Percentiles rank a stretch among this genome's conserved stretches.
phyloP scores from a whole-genome alignment of 2,329 filamentous ascomycete genomes.

The Aspergillus udagawae region DNA sequence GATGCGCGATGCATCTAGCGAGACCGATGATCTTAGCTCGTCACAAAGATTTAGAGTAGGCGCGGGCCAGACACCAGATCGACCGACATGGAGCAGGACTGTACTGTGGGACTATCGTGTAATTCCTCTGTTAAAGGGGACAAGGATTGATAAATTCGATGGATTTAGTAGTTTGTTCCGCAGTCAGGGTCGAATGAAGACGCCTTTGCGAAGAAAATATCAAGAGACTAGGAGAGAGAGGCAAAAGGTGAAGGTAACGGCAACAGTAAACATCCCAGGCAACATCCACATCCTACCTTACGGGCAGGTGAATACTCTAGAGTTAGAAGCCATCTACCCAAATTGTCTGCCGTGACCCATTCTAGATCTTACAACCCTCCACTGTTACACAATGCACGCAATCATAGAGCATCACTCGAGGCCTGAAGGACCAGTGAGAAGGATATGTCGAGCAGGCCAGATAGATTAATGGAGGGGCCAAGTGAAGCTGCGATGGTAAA shows the following conservation, averaged over 20 bases:
- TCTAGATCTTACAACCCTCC: background rate
- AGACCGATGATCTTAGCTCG: conserved; percentile 12
- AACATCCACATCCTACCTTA: background rate
- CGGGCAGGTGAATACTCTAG: background rate
- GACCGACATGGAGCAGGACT: conserved; percentile 9
- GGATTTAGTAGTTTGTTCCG: background rate
- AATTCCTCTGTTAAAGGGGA: background rate
- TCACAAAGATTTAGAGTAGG: conserved; percentile 9
- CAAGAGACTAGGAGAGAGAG: background rate
- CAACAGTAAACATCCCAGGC: background rate
- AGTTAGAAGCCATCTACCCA: background rate
- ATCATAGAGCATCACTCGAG: background rate
- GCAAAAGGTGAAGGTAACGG: background rate
- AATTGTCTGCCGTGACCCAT: background rate
- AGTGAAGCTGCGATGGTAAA: background rate
- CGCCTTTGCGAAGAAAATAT: background rate
- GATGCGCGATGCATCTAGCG: conserved; percentile 12
- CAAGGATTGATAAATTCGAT: background rate
- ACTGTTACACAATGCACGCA: background rate
- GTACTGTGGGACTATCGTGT: background rate
- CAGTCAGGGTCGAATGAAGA: background rate
- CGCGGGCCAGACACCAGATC: conserved; percentile 3
- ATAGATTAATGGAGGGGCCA: background rate
- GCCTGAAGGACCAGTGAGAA: background rate
- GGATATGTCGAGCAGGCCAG: background rate